These are phyloP conservation scores for Lasiosphaeria hispida DNA, from an alignment of 495 filamentous ascomycete genomes.

Conservation along the genomic window DNA sequence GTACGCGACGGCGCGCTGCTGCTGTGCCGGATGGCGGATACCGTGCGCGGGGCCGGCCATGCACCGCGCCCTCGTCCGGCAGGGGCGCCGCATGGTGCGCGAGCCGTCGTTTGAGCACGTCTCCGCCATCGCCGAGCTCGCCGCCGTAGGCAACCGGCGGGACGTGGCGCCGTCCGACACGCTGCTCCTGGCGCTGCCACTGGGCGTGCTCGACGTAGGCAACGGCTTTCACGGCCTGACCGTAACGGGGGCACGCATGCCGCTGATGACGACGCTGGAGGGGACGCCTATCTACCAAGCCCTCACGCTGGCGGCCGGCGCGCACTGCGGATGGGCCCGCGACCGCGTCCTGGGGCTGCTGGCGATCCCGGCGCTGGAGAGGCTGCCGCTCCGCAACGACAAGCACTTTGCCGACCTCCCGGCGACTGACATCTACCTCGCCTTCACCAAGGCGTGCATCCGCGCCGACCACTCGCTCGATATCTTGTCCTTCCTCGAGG, in stretches of 20 bases:
- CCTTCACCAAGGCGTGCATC: not conserved
- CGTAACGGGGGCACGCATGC: not conserved
- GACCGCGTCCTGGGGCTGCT: not conserved
- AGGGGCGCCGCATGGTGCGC: not conserved
- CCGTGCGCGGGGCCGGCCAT: not conserved
- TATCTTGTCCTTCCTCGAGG: not conserved
- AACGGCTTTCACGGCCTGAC: not conserved
- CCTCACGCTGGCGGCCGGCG: not conserved
- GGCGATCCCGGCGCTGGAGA: not conserved
- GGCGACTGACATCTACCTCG: not conserved
- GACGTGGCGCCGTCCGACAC: not conserved
- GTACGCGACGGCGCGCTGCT: not conserved
- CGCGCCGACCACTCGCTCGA: not conserved
- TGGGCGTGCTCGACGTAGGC: not conserved
- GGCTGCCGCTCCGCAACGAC: not conserved
- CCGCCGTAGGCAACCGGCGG: not conserved
- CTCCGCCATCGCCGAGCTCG: not conserved
- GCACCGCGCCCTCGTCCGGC: not conserved
- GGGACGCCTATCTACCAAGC: not conserved
- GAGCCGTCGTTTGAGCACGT: not conserved
- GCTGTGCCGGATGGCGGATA: not conserved
- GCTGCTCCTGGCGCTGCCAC: not conserved
- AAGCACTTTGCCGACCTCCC: not conserved
- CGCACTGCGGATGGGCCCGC: not conserved
- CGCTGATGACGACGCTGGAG: not conserved